Conservation (phyloP, 208 protist genomes). For the Acanthamoeba castellanii region DNA sequence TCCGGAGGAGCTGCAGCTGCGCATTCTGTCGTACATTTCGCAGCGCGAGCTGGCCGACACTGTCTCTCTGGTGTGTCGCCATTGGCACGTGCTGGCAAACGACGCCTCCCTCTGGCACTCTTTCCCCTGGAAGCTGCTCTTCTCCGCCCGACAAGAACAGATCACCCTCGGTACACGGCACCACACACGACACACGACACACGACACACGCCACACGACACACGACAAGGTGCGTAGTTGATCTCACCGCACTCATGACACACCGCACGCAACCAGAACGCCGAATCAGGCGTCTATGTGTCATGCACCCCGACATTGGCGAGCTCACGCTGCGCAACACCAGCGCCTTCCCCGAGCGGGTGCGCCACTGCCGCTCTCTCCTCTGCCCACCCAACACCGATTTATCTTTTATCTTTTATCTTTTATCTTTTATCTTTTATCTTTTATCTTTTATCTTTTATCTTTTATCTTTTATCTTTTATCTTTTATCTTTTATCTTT, state of each 20-base stretch:
- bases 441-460: too few relatives aligned
- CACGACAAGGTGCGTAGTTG: not conserved
- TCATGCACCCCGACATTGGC: not conserved
- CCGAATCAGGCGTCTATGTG: not conserved
- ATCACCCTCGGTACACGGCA: not conserved
- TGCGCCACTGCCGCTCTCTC: not conserved
- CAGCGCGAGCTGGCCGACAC: not conserved
- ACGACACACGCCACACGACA: too few relatives aligned
- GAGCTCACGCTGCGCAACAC: slow-evolving; percentile 5
- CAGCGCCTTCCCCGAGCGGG: not conserved
- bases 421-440: too few relatives aligned
- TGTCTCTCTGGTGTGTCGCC: not conserved
- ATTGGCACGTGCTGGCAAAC: not conserved
- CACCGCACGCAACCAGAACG: not conserved
- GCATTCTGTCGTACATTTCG: not conserved
- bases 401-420: too few relatives aligned
- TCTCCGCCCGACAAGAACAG: not conserved
- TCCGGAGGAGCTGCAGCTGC: slow-evolving; percentile 6
- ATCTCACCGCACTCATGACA: not conserved
- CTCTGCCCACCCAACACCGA: too few relatives aligned
- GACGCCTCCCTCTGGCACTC: not conserved
- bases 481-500: too few relatives aligned
- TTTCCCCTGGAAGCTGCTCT: not conserved
- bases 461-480: too few relatives aligned
- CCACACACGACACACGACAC: not conserved